phyloP scores from a whole-genome alignment of 495 filamentous ascomycete genomes.

The Xylaria curta region DNA sequence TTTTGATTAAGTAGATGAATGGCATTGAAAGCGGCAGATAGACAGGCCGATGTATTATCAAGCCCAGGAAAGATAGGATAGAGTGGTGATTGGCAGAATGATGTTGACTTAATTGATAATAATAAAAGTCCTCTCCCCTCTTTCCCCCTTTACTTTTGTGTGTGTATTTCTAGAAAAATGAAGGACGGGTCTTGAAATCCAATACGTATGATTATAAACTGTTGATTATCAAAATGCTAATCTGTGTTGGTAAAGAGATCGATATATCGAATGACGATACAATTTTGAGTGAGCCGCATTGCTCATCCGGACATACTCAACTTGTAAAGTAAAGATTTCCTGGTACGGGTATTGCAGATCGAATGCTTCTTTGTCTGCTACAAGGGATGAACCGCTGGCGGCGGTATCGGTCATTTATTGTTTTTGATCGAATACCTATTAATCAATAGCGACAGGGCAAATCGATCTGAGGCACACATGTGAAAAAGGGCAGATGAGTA shows the following conservation, averaged over 20 bases:
- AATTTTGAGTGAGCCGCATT: not conserved
- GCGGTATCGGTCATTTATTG: not conserved
- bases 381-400: not conserved
- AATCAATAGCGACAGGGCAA: not conserved
- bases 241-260: no score
- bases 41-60: not conserved
- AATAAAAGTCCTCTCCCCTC: not conserved
- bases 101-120: not conserved
- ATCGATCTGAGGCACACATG: not conserved
- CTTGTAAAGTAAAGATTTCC: not conserved
- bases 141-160: no score
- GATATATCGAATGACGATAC: no score
- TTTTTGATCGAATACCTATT: not conserved
- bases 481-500: not conserved
- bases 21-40: no score
- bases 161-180: no score
- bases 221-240: no score
- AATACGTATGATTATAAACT: no score
- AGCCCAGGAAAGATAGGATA: not conserved
- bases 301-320: not conserved
- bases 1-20: no score
- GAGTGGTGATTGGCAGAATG: not conserved
- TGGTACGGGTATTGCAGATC: not conserved
- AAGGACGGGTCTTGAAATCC: no score
- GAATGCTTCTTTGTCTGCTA: not conserved